These are phyloP conservation scores for Apiotrichum gracile DNA, from an alignment of 1,284 basidiomycete genomes.

Conservation along the genomic window DNA sequence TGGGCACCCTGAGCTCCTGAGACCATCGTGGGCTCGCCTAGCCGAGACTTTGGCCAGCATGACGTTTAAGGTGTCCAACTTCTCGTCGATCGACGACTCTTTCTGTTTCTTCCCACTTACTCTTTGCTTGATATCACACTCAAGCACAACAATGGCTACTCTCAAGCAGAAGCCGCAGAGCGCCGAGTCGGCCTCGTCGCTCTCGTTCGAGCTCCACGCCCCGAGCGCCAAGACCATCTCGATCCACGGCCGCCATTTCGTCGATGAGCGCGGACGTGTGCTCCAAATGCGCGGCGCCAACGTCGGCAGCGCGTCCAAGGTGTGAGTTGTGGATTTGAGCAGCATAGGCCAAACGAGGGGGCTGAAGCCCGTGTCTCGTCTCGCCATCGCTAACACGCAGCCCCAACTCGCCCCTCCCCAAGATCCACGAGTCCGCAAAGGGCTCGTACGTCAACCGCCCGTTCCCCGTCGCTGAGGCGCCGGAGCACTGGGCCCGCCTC, in stretches of 20 bases:
- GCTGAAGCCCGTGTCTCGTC: conserved; percentile 44
- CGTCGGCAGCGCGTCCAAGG: conserved; percentile 71
- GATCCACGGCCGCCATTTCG: conserved; percentile 60
- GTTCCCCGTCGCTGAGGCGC: conserved; percentile 75
- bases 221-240: conserved; percentile 17
- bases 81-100: too few species aligned
- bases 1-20: too few species aligned
- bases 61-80: too few species aligned
- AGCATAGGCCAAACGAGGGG: too few species aligned
- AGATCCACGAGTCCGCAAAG: conserved; percentile 50
- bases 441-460: conserved; percentile 77
- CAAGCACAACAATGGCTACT: too few species aligned
- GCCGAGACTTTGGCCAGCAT: too few species aligned
- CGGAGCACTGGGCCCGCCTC: conserved; percentile 70
- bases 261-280: conserved; percentile 69
- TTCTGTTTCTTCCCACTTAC: too few species aligned
- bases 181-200: not conserved
- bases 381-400: conserved; percentile 50
- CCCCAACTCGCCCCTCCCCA: conserved; percentile 10
- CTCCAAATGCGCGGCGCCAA: conserved; percentile 75
- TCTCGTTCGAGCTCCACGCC: conserved; percentile 4
- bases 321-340: conserved; percentile 51
- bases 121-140: too few species aligned
- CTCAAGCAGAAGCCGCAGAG: too few species aligned
- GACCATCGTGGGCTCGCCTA: too few species aligned